These are phyloP conservation scores for Piper betle DNA, from an alignment of 164 flowering plant genomes.

Conservation along the genomic window DNA sequence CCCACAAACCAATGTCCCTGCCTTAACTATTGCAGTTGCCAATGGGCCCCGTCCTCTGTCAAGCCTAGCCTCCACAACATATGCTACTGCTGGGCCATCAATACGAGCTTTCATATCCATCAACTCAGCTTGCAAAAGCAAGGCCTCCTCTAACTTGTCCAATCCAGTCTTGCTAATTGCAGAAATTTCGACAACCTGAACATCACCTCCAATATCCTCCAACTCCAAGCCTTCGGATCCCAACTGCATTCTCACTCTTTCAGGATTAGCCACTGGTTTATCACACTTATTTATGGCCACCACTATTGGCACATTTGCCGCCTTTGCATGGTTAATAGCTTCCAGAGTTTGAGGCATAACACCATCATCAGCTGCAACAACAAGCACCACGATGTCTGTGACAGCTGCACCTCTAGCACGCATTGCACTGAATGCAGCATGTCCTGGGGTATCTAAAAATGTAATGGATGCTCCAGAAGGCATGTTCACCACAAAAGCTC, in stretches of 20 bases:
- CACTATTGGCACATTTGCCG: conserved; percentile 81
- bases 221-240: conserved; percentile 66
- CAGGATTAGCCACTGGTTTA: conserved; percentile 82
- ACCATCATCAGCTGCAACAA: conserved; percentile 97
- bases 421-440: conserved; percentile 98
- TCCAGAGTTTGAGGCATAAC: conserved; percentile 95
- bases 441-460: conserved; percentile 93
- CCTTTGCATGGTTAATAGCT: conserved; percentile 80
- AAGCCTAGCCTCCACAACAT: conserved; percentile 94
- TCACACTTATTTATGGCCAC: conserved; percentile 94
- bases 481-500: conserved; percentile 85
- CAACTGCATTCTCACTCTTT: conserved; percentile 68
- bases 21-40: conserved; percentile 86
- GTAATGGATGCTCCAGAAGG: conserved; percentile 79
- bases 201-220: conserved; percentile 94
- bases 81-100: conserved; percentile 93
- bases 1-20: conserved; percentile 70
- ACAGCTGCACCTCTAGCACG: conserved; percentile 94
- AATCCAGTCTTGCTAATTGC: conserved; percentile 54
- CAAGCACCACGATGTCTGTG: conserved; percentile 84
- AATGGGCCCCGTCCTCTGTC: conserved; percentile 83
- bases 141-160: conserved; percentile 72
- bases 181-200: conserved; percentile 85
- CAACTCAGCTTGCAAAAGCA: conserved; percentile 80
- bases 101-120: conserved; percentile 80